These are phyloP conservation scores for Ustilago nuda DNA, from an alignment of 1,284 basidiomycete genomes.

Conservation along the genomic window DNA sequence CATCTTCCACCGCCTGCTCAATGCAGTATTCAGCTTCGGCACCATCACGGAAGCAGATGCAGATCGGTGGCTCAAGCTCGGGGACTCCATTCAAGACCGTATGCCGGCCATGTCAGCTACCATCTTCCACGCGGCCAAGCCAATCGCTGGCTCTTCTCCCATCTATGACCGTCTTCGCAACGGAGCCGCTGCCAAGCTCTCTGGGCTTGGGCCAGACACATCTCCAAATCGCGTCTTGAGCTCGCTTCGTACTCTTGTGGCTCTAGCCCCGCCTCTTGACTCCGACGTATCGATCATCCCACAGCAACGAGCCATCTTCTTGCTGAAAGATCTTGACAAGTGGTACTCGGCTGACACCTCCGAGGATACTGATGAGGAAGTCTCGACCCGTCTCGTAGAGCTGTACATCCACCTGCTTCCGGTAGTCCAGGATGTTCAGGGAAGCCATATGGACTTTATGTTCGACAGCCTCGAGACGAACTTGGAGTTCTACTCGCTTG, in stretches of 20 bases:
- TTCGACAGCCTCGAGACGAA: constrained; percentile 90
- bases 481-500: constrained; percentile 79
- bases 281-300: constrained; percentile 83
- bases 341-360: constrained; percentile 80
- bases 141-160: constrained; percentile 67
- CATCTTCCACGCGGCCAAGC: constrained; percentile 46
- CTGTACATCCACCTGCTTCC: constrained; percentile 84
- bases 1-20: constrained; percentile 59
- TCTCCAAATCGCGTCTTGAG: constrained; percentile 79
- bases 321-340: constrained; percentile 84
- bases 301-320: constrained; percentile 85
- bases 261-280: constrained; percentile 81
- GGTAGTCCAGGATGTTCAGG: constrained; percentile 86
- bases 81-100: constrained; percentile 32
- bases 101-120: constrained; percentile 38
- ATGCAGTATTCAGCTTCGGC: constrained; percentile 60
- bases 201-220: constrained; percentile 77
- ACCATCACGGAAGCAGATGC: constrained; percentile 50
- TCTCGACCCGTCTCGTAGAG: constrained; percentile 81
- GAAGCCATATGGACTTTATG: constrained; percentile 90
- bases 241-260: constrained; percentile 79
- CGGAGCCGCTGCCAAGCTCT: constrained; percentile 83
- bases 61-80: constrained; percentile 61
- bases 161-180: constrained; percentile 86
- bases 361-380: constrained; percentile 75